Base-by-base conservation (phyloP, 306 rosid genomes). In the Prunus dulcis region DNA sequence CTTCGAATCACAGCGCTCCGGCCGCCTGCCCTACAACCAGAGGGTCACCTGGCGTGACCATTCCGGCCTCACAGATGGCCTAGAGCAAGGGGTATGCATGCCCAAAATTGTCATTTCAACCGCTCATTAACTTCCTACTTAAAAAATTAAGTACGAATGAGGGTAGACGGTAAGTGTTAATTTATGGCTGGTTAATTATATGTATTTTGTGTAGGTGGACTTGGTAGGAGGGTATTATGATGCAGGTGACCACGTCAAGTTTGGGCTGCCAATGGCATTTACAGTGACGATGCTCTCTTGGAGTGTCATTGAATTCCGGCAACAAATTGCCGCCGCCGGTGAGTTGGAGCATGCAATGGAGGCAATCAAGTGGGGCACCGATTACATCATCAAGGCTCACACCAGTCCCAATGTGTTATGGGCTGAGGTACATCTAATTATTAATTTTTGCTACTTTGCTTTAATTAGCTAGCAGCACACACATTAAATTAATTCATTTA, bases 221-320 rank as follows among this genome's bases (percentile, higher is more conserved):
- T 84, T 95, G 89, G 96, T 95, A 0, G 98, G 98, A 85, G 98
- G 98, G 56, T 95, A 95, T 49, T 92, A 95, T 70, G 98, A 95
- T 73, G 98, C 98, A 13, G 98, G 98, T 10, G 98, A 95, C 82
- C 97, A 95, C n/a, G 98, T 95, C 19, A 95, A 95, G 78, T 94
- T 94, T 69, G 97, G 98, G 13, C 84, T 94, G 3, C 98, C 98
- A 57, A 94, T 94, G 98, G 98, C 97, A 25, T 95, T 95, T 83
- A 95, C 98, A 2, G 89, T 95, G 56, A 95, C 98, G 45, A 92
- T 95, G 97, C 97, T 95, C 15, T 90, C 97, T 25, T 95, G 98
- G 98, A 58, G 97, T 70, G 96, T 86, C 77, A 80, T 88, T 19
- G 98, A 95, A 68, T 89, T 80, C 85, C 60, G 88, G 72, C 81